A percentile compares a stretch with the other conserved stretches of the same genome.
Evolutionary conservation across 768 basidiomycete genomes (phyloP).

Genomic region (Termitomyces sp.): DNA sequence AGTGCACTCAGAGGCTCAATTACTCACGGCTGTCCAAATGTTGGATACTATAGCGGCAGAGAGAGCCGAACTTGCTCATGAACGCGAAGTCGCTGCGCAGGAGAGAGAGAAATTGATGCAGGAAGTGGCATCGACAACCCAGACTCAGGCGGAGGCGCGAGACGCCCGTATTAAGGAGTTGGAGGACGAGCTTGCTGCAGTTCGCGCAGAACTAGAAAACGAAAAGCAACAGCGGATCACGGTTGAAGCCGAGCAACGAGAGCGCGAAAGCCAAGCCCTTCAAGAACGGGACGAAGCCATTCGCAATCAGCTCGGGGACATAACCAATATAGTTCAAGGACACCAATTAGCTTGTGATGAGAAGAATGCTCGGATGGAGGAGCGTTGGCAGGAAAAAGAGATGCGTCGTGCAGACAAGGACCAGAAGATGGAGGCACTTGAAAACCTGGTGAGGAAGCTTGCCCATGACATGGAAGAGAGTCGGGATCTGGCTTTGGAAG

Average conservation of each 20-base stretch:
- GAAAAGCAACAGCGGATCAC: slow-evolving; percentile 54
- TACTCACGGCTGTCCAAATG: slow-evolving; percentile 38
- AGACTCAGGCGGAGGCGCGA: slow-evolving; percentile 40
- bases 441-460: slow-evolving; percentile 56
- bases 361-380: slow-evolving; percentile 56
- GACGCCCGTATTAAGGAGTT: slow-evolving; percentile 51
- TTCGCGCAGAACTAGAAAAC: slow-evolving; percentile 54
- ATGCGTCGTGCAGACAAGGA: slow-evolving; percentile 55
- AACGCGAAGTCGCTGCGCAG: slow-evolving; percentile 45
- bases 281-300: slow-evolving; percentile 57
- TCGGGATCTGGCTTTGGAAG: slow-evolving; percentile 45
- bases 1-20: slow-evolving; percentile 23
- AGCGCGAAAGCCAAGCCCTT: slow-evolving; percentile 51
- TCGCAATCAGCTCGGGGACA: slow-evolving; percentile 57
- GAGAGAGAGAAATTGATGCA: slow-evolving; percentile 50
- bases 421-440: slow-evolving; percentile 45
- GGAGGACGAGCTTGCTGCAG: slow-evolving; percentile 55
- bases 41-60: slow-evolving; percentile 52
- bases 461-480: slow-evolving; percentile 50
- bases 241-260: slow-evolving; percentile 57
- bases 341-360: slow-evolving; percentile 53
- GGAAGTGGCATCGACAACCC: slow-evolving; percentile 44
- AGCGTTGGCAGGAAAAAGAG: slow-evolving; percentile 60
- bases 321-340: slow-evolving; percentile 68
- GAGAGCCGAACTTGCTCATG: slow-evolving; percentile 50